A percentile compares a stretch with the other conserved stretches of the same genome.
These are phyloP conservation scores for Sarocladiaceae sp. DNA, from an alignment of 2,329 filamentous ascomycete species.

Conservation along the genomic window DNA sequence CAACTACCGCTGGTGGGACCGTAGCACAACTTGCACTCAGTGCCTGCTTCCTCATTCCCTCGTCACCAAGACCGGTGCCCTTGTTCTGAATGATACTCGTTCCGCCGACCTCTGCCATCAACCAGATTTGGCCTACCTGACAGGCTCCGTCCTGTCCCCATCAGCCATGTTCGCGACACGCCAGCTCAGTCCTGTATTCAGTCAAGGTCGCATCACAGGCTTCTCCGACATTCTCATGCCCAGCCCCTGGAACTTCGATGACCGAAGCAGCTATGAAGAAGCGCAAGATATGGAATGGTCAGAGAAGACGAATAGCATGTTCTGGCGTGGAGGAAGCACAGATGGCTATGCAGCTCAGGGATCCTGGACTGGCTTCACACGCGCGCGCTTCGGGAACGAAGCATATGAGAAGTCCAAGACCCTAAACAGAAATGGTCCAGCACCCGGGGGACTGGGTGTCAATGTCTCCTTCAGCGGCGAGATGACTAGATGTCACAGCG, in stretches of 20 bases:
- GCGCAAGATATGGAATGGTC: constrained; percentile 43
- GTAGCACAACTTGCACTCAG: constrained; percentile 25
- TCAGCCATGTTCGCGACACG: constrained; percentile 47
- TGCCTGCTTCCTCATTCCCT: constrained; percentile 33
- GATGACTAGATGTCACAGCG: constrained; percentile 37
- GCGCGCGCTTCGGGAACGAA: constrained; percentile 60
- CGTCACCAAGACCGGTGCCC: constrained; percentile 25
- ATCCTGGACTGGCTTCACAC: constrained; percentile 60
- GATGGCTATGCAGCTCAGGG: constrained; percentile 33
- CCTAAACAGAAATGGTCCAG: background rate
- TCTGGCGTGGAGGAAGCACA: constrained; percentile 58
- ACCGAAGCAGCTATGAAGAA: constrained; percentile 48
- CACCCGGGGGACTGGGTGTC: constrained; percentile 14
- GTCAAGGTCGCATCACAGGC: constrained; percentile 48
- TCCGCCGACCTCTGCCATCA: constrained; percentile 49
- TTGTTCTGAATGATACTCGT: constrained; percentile 51
- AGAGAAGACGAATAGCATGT: constrained; percentile 42
- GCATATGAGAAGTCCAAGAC: constrained; percentile 38
- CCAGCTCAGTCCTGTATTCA: constrained; percentile 49
- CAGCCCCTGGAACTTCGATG: constrained; percentile 54
- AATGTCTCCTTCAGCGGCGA: constrained; percentile 38
- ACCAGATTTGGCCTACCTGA: constrained; percentile 41
- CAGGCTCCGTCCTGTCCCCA: constrained; percentile 47
- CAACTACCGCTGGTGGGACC: constrained; percentile 33
- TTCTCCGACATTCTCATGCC: constrained; percentile 50